These are phyloP conservation scores for Arabidopsis thaliana DNA, from an alignment of 345 rosid genomes.

Conservation along the genomic window DNA sequence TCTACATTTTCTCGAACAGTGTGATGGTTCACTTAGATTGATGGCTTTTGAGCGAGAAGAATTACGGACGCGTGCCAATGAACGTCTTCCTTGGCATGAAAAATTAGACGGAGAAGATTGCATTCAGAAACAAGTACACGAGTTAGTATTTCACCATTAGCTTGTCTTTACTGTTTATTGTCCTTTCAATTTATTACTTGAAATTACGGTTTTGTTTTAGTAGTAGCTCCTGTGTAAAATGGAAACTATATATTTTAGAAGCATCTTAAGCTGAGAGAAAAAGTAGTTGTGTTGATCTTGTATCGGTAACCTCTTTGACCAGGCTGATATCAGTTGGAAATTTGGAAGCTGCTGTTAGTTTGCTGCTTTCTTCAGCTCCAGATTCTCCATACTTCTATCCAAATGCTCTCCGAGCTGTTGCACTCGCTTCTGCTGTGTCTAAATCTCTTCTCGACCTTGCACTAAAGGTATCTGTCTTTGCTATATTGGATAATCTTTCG, in stretches of 20 bases:
- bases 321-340: conserved; percentile 94
- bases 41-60: conserved; percentile 92
- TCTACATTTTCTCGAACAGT: conserved; percentile 52
- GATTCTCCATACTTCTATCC: conserved; percentile 91
- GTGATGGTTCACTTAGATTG: conserved; percentile 67
- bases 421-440: conserved; percentile 97
- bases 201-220: conserved; percentile 3
- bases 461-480: conserved; percentile 62
- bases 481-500: conserved; percentile 6
- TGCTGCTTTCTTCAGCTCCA: conserved; percentile 89
- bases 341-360: conserved; percentile 94
- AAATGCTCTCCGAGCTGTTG: conserved; percentile 95
- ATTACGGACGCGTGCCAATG: conserved; percentile 84
- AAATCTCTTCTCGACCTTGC: conserved; percentile 95
- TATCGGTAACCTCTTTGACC: conserved; percentile 39
- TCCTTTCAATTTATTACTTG: conserved; percentile 20
- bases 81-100: conserved; percentile 96
- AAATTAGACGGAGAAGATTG: conserved; percentile 94
- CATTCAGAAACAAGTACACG: conserved; percentile 92
- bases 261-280: conserved; percentile 23
- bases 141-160: conserved; percentile 59
- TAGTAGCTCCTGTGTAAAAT: conserved; percentile 19
- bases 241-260: conserved; percentile 18
- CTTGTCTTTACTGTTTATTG: conserved; percentile 25
- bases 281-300: conserved; percentile 4